Base-by-base conservation (phyloP, 306 rosid species). In the Citrullus amarus region DNA sequence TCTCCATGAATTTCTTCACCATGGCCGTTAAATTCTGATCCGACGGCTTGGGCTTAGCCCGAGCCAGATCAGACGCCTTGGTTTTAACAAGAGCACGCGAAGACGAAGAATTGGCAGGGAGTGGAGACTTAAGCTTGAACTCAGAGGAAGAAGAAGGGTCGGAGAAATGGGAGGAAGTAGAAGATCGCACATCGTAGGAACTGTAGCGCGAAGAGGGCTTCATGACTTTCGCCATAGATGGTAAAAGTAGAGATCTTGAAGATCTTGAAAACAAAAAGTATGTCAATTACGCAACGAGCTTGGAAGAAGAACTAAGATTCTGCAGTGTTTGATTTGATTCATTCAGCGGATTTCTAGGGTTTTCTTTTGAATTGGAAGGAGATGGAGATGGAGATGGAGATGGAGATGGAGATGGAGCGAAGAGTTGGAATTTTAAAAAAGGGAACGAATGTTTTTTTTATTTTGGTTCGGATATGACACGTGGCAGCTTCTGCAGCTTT, bases 151-250 rank as follows among this genome's bases (percentile, higher is more conserved):
- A 92, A 71, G 97, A 91, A 2, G 92, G 96, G 59, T 92, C 90
- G 13, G 97, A 92, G 75, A 85, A 85, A 57, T 86, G 88, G 5
- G 98, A 86, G 60, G 98, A 86, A 2, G 91, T 81, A 14, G 97
- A 95, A 78, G 96, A 90, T 12, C 98, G 93, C 0, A 92, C 74
- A 60, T 92, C 92, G 81, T 88, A 96, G 39, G 98, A 80, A 30
- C 85, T 88, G 96, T 96, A 96, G 15, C 99, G 87, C 11, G 99
- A 89, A 17, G 97, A 90, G 15, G 96, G 82, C 74, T 84, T 95
- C 79, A 69, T 92, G 80, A 74, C 12, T 5, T 71, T 80, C 6
- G 94, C 91, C 88, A 91, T 89, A 13, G 60, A 63, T 50, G 83
- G 79, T 34, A 32, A 38, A n/a, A 3, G 6, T 48, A 14, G 20